Evolutionary conservation across 768 basidiomycete species (phyloP), one percentile per base, ranked within the genome.

Genomic region (Leccinum subtestaceum): DNA sequence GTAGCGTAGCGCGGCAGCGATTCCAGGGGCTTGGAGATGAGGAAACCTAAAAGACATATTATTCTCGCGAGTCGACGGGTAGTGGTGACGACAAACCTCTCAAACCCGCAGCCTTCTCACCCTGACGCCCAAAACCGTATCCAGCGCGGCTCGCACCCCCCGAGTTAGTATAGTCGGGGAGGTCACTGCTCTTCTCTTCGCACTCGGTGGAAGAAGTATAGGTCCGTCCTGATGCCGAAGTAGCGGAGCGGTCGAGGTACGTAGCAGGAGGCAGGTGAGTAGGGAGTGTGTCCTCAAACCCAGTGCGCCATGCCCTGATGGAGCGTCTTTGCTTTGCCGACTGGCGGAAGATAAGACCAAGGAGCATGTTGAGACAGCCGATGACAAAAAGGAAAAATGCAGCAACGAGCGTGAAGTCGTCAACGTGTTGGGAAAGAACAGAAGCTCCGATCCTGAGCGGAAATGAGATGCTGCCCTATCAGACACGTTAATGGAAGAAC

Each of bases 361-460:
- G 78, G 59, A 93, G 72, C 64, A 93, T 85, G 77, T 96, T 93
- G 56, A 96, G 74, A 74, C 91, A 93, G n/a, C 93, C 94, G 58
- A 96, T 68, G 53, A 92, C 82, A 78, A 96, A 96, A 60, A 96
- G 83, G 79, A 96, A 87, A 80, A 95, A 95, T 50, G 89, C 93
- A 5, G 93, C 81, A 61, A 93, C 93, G 69, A 95, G 90, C 21
- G 93, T 86, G 78, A 96, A 95, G 60, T 84, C 85, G 66, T 93
- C 87, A 59, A 94, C 91, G 72, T 87, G 82, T 76, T 91, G 88
- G 5, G 87, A 87, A 54, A 89, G 83, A 59, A 89, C 80, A 17
- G 85, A 81, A 31, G 87, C 87, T 9, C 86, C 86, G 57, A 89
- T 86, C 51, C 86, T 87, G 59, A 27, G 29, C 52, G 12, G 40